Evolutionary conservation across 495 filamentous ascomycete genomes (phyloP), one percentile per base, ranked within the genome.

Genomic region (Lentithecium fluviatile): DNA sequence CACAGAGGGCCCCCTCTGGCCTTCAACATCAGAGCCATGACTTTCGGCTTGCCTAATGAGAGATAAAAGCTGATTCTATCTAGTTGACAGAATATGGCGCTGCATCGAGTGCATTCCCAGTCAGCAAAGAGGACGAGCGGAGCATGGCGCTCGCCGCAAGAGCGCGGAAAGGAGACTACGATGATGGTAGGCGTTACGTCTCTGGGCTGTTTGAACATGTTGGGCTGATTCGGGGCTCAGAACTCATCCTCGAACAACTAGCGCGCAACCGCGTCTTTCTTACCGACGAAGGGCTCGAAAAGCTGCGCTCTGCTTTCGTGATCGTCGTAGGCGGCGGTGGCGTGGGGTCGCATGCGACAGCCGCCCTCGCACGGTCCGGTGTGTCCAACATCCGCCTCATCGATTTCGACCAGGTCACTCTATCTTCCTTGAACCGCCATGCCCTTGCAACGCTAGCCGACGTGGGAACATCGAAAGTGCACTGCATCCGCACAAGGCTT

Each of bases 321-420:
- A 82, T 96, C 40, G 80, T 99, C 5, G 89, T 99, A 38, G 94
- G 94, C 11, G 93, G 90, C 66, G 94, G 94, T 54, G 94, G 94
- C 25, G 94, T 99, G 7, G 94, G 94, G 56, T 96, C 91, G 1
- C 95, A 97, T 76, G 90, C 89, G 42, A 83, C 87, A 11, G 85
- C 90, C 2, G 88, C 95, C 19, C 82, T 99, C 15, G 84, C 92
- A 6, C 88, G 94, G 23, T 96, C 91, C 0, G 95, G 94, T 20
- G 90, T 95, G 19, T 83, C 86, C 29, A 85, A 84, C 53, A 82
- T 99, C 52, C 88, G 95, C 1, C 82, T 99, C 24, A 87, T 99
- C 64, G 94, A 99, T 72, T 99, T 99, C 70, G 94, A 99, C 75
- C 94, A 99, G 79, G 95, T 97, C 24, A 92, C 91, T 0, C 80